Conservation (phyloP, 2,329 filamentous ascomycete species). For the Clonostachys sp. region DNA sequence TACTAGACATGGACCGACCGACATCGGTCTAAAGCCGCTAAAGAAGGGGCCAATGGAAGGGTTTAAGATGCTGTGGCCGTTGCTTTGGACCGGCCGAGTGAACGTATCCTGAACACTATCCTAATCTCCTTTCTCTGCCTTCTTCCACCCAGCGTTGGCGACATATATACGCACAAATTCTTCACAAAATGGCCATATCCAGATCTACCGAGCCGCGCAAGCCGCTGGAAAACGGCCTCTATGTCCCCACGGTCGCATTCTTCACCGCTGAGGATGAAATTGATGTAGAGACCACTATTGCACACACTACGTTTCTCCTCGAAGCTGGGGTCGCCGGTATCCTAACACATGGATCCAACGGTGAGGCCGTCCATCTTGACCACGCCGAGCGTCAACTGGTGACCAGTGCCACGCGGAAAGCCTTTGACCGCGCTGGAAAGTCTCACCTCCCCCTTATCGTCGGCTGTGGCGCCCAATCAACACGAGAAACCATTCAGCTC, state of each 20-base stretch:
- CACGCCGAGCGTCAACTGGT: slow-evolving; percentile 59
- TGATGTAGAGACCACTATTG: slow-evolving; percentile 44
- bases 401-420: slow-evolving; percentile 54
- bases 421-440: slow-evolving; percentile 53
- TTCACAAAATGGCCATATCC: background rate
- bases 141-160: too few relatives aligned
- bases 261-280: slow-evolving; percentile 51
- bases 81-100: too few relatives aligned
- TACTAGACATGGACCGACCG: too few relatives aligned
- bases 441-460: slow-evolving; percentile 57
- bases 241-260: slow-evolving; percentile 61
- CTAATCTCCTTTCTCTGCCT: too few relatives aligned
- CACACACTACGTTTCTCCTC: slow-evolving; percentile 54
- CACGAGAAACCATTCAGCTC: slow-evolving; percentile 60
- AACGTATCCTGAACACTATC: too few relatives aligned
- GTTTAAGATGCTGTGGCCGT: too few relatives aligned
- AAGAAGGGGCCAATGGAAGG: too few relatives aligned
- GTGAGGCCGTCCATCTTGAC: slow-evolving; percentile 67
- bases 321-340: slow-evolving; percentile 61
- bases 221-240: slow-evolving; percentile 36
- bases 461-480: slow-evolving; percentile 65
- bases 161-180: too few relatives aligned
- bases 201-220: background rate
- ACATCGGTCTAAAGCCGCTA: too few relatives aligned
- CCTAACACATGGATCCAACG: slow-evolving; percentile 67